Base-by-base conservation (phyloP, 306 rosid genomes). In the Spatholobus suberectus region DNA sequence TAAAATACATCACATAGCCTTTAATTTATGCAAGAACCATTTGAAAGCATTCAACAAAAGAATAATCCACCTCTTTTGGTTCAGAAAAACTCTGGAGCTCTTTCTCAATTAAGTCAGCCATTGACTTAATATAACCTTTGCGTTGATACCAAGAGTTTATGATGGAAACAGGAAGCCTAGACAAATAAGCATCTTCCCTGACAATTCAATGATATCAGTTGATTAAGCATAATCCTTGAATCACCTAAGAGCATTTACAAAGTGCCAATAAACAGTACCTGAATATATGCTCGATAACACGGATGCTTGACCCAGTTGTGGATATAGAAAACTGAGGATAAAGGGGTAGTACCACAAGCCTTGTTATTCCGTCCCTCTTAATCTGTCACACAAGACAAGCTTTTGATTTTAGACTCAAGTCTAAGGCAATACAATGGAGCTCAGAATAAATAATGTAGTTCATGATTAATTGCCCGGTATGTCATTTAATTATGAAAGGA, bases 301-400 rank as follows among this genome's bases (percentile, higher is more conserved):
- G 92, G 77, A 96, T 77, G 83, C 99, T 96, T 43, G 99, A 96
- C 83, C 99, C 99, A 57, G 99, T 96, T n/a, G 99, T 96, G 58
- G 99, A 96, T 84, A 96, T 96, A 87, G 99, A 96, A 84, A 90
- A 96, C 71, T 96, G 99, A 71, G 99, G 99, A 86, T 96, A 96
- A 20, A 96, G 88, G 47, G 99, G 99, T 76, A 96, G 88, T 84
- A 96, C 98, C 78, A 96, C 99, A 70, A 96, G 98, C 86, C 91
- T 96, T 51, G 98, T 94, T 87, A 96, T 92, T 80, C 85, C 79
- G 73, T 96, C 99, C 80, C 76, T 90, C 91, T 96, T 96, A 84
- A 96, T 94, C 99, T 96, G 88, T 80, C 83, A 83, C 1, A 26
- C 49, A 86, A 27, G 52, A 87, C 26, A 82, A 76, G 9, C 62